phyloP scores from a whole-genome alignment of 805 yeast species.

The Maudiozyma serrabonitensis region DNA sequence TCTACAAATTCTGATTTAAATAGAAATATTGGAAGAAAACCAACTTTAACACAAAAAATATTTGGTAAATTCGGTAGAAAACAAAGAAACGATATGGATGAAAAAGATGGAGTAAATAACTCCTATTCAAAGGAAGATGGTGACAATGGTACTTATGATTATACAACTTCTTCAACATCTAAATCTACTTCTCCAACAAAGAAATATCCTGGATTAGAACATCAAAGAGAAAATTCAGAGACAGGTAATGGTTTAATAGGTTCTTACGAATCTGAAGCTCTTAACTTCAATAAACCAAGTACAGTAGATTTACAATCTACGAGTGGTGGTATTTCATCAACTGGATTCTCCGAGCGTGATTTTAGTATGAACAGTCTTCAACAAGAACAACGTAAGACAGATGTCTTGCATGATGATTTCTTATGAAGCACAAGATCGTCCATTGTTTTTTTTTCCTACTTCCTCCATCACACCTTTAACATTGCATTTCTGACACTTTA shows the following conservation, averaged over 20 bases:
- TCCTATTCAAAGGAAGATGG: background rate
- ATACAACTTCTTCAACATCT: conserved; percentile 7
- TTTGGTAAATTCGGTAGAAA: conserved; percentile 17
- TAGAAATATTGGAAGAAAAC: conserved; percentile 29
- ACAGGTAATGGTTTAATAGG: conserved; percentile 24
- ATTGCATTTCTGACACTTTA: background rate
- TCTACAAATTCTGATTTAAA: conserved; percentile 8
- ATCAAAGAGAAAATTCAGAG: conserved; percentile 22
- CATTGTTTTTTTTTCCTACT: background rate
- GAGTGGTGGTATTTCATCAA: background rate
- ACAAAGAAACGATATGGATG: conserved; percentile 5
- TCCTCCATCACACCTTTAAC: background rate
- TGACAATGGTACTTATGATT: conserved; percentile 5
- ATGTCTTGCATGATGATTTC: background rate
- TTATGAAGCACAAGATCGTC: background rate
- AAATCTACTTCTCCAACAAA: conserved; percentile 6
- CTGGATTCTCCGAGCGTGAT: conserved; percentile 12
- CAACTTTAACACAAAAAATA: conserved; percentile 18
- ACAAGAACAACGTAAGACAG: conserved; percentile 2
- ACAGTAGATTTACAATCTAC: conserved; percentile 5
- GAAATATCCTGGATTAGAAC: conserved; percentile 19
- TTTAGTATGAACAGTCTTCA: conserved; percentile 12
- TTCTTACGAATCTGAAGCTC: conserved; percentile 14
- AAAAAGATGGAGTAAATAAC: background rate
- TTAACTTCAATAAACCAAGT: conserved; percentile 8